Conservation (phyloP, 208 protist species). For the Acanthamoeba castellanii region DNA sequence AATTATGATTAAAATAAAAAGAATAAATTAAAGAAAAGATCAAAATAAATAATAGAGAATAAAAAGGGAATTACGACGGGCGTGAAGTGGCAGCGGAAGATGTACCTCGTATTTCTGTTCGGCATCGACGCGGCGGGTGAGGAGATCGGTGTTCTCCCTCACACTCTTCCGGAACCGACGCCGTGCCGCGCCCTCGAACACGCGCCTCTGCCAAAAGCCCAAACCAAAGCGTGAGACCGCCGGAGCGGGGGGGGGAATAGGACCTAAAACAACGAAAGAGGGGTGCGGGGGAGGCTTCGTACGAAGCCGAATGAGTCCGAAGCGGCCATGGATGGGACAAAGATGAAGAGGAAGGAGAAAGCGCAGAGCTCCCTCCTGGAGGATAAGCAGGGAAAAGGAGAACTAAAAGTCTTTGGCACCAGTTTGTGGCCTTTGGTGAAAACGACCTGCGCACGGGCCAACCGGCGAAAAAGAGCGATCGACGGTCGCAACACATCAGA, state of each 20-base stretch:
- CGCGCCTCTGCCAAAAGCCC: not conserved
- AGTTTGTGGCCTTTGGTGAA: not conserved
- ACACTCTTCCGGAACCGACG: conserved; percentile 12
- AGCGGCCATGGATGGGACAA: not conserved
- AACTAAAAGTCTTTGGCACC: not conserved
- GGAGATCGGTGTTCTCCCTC: not conserved
- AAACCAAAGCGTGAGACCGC: not conserved
- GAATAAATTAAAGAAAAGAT: not conserved
- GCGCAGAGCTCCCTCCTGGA: not conserved
- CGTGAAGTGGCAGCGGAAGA: not conserved
- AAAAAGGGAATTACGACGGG: not conserved
- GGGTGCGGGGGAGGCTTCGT: not conserved
- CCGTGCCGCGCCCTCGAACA: not conserved
- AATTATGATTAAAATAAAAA: not conserved
- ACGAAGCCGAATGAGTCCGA: conserved; percentile 51
- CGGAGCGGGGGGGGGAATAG: not conserved
- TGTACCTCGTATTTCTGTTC: conserved; percentile 46
- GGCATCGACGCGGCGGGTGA: not conserved
- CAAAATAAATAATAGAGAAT: not conserved
- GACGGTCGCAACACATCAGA: not conserved
- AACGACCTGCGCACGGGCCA: no score
- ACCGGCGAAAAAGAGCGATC: not conserved
- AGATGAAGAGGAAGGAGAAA: not conserved
- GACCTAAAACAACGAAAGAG: not conserved
- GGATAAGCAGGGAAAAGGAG: not conserved